These are phyloP conservation scores for Colletotrichum coccodes DNA, from an alignment of 2,329 filamentous ascomycete genomes.

Conservation along the genomic window DNA sequence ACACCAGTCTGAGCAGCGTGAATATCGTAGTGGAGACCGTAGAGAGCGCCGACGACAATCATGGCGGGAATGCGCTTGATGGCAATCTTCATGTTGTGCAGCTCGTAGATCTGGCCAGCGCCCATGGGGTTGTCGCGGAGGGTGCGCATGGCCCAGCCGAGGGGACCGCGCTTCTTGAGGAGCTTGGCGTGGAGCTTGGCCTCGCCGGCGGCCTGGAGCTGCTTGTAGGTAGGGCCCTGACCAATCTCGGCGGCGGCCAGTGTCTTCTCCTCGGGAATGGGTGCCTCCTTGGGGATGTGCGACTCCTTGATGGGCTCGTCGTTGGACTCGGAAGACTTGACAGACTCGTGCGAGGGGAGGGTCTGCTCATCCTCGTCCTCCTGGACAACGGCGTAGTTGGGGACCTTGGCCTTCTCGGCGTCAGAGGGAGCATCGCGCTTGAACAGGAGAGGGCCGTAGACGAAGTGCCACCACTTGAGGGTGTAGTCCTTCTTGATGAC, in stretches of 20 bases:
- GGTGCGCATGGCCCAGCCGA: slow-evolving; percentile 86
- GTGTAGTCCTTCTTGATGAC: slow-evolving; percentile 76
- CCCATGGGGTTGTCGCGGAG: slow-evolving; percentile 80
- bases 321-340: slow-evolving; percentile 33
- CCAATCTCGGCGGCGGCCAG: slow-evolving; percentile 54
- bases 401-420: slow-evolving; percentile 69
- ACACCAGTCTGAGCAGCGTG: slow-evolving; percentile 80
- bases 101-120: slow-evolving; percentile 78
- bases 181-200: slow-evolving; percentile 72
- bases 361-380: slow-evolving; percentile 59
- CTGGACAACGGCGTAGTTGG: slow-evolving; percentile 83
- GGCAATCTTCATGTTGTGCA: slow-evolving; percentile 73
- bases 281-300: slow-evolving; percentile 42
- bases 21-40: slow-evolving; percentile 85
- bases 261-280: slow-evolving; percentile 41
- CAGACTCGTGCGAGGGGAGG: slow-evolving; percentile 42
- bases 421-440: slow-evolving; percentile 65
- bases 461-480: slow-evolving; percentile 71
- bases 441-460: slow-evolving; percentile 73
- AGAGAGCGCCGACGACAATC: slow-evolving; percentile 71
- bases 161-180: slow-evolving; percentile 68
- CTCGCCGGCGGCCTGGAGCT: slow-evolving; percentile 67
- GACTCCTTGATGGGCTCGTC: slow-evolving; percentile 57
- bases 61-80: slow-evolving; percentile 76
- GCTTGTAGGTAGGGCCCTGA: slow-evolving; percentile 66